phyloP scores from a whole-genome alignment of 192 early-diverging fungal genomes.

The Coemansia nantahalensis region DNA sequence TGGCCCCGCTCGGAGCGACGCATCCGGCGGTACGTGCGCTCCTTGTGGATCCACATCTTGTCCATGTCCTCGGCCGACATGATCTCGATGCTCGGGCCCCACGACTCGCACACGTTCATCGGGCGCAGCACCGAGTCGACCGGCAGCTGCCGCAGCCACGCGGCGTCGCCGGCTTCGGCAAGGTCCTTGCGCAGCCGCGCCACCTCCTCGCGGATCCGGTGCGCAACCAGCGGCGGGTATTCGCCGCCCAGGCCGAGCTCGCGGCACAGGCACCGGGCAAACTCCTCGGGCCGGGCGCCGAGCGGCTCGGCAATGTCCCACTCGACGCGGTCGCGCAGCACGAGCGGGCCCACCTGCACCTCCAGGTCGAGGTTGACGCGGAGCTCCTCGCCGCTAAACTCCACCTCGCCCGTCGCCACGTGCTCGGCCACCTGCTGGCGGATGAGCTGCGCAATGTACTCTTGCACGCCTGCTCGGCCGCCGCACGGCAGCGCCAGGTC shows the following conservation, averaged over 20 bases:
- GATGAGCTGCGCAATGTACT: slow-evolving; percentile 45
- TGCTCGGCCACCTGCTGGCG: slow-evolving; percentile 49
- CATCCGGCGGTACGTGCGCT: slow-evolving; percentile 49
- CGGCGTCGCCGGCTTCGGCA: slow-evolving; percentile 38
- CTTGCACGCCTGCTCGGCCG: slow-evolving; percentile 22
- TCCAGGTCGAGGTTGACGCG: slow-evolving; percentile 64
- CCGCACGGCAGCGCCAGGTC: slow-evolving; percentile 64
- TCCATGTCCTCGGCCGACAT: slow-evolving; percentile 51
- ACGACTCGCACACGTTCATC: slow-evolving; percentile 38
- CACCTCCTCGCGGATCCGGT: slow-evolving; percentile 49
- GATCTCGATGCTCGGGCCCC: slow-evolving; percentile 52
- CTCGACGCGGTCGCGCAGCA: slow-evolving; percentile 86
- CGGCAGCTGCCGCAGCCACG: slow-evolving; percentile 44
- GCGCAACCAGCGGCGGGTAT: slow-evolving; percentile 48
- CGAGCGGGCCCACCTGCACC: slow-evolving; percentile 75
- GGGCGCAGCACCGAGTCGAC: slow-evolving; percentile 45
- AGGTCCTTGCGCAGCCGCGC: slow-evolving; percentile 44
- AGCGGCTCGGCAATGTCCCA: slow-evolving; percentile 74
- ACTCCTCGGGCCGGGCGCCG: slow-evolving; percentile 47
- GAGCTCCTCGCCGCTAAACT: slow-evolving; percentile 41
- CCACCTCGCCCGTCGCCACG: slow-evolving; percentile 30
- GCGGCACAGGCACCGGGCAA: slow-evolving; percentile 42
- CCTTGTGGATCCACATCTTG: slow-evolving; percentile 50
- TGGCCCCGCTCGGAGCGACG: slow-evolving; percentile 46
- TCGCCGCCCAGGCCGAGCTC: slow-evolving; percentile 52